Evolutionary conservation across 352 stramenopile species (phyloP), one percentile per base, ranked within the genome.

Genomic region (Globisporangium viniferum): DNA sequence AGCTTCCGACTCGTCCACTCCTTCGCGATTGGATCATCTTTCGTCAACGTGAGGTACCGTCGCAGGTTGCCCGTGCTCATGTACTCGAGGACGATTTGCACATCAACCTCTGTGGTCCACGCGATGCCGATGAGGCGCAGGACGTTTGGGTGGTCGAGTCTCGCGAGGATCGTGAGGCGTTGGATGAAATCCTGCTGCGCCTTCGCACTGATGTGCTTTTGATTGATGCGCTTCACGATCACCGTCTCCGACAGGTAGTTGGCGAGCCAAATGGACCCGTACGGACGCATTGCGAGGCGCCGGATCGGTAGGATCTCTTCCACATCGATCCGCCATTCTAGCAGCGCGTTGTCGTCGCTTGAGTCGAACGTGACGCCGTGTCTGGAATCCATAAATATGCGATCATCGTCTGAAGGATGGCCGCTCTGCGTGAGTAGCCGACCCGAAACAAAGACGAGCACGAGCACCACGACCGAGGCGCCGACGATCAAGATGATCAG

Each of bases 111-210:
- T 46, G 55, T 76, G 0, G 76, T 79, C 85, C 86, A 95, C 24
- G 84, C 82, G 3, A 92, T 83, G 7, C 90, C 90, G n/a, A 94
- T 70, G 49, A 97, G 90, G 22, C 82, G 72, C 18, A 96, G 70
- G 24, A 97, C 93, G 62, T 92, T 92, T 7, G 85, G 81, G 49
- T 97, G 88, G 12, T 78, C 74, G 18, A 95, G 59, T 0, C 73
- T 73, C 2, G 72, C 80, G 24, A 94, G 71, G 57, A 92, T 81
- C 41, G 79, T 79, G 57, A 96, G 89, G 35, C 94, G 86, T 14
- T 78, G 74, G 14, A 92, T 62, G 64, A 96, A 95, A 67, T 9
- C 64, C 59, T 8, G 61, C 27, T 41, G 69, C 70, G 49, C 66
- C 5, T 56, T 49, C 1, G 66, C 66, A 22, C 66, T 71, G 59